These are phyloP conservation scores for Candida verbasci DNA, from an alignment of 805 yeast genomes.

Conservation along the genomic window DNA sequence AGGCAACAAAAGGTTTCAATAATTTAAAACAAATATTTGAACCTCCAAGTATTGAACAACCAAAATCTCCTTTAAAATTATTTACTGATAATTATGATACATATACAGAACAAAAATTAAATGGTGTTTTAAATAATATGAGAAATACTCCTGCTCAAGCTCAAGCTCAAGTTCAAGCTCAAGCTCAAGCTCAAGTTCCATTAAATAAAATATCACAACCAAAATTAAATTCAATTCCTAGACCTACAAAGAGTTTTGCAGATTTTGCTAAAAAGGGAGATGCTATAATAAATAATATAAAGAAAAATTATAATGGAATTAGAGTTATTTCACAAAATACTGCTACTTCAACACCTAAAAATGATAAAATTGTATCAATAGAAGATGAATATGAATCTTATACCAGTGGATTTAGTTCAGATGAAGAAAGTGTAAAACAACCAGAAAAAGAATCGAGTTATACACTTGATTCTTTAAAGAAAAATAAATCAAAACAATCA, in stretches of 20 bases:
- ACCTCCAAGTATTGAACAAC: conserved; percentile 16
- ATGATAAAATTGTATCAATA: conserved; percentile 13
- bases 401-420: conserved; percentile 25
- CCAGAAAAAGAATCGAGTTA: no score
- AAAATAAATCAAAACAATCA: no score
- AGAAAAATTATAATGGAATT: conserved; percentile 4
- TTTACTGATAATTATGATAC: conserved; percentile 38
- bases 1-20: conserved; percentile 16
- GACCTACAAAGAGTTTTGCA: conserved; percentile 4
- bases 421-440: conserved; percentile 5
- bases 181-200: no score
- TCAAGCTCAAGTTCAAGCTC: no score
- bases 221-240: not conserved
- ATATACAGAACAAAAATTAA: conserved; percentile 32
- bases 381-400: conserved; percentile 27
- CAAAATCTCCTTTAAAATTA: conserved; percentile 35
- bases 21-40: conserved; percentile 8
- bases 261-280: conserved; percentile 4
- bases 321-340: conserved; percentile 15
- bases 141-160: conserved; percentile 10
- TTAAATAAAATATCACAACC: not conserved
- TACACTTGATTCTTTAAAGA: no score
- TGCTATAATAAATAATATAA: conserved; percentile 1
- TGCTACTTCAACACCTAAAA: conserved; percentile 39
- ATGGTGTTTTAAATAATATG: conserved; percentile 21